Percentiles rank a stretch among this genome's conserved stretches.
Conservation (phyloP, 495 filamentous ascomycete genomes). For the Aspergillus sclerotiicarbonarius region DNA sequence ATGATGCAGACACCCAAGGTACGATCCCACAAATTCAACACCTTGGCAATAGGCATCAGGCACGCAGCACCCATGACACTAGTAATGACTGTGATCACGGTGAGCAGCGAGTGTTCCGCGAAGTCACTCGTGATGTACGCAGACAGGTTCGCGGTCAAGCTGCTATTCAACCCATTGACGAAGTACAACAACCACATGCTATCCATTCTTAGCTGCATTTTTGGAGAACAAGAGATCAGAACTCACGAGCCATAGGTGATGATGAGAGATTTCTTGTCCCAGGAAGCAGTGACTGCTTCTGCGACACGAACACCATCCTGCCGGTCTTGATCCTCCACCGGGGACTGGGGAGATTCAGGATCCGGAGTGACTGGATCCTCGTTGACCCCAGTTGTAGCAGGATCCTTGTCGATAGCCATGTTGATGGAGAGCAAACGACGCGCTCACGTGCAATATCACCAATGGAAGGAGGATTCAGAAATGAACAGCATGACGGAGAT, state of each 20-base stretch:
- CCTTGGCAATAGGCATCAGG: conserved; percentile 62
- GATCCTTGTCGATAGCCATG: not conserved
- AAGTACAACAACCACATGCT: conserved; percentile 34
- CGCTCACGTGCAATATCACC: too few relatives aligned
- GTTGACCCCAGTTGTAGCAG: not conserved
- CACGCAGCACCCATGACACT: conserved; percentile 56
- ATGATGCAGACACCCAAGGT: conserved; percentile 49
- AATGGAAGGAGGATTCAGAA: too few relatives aligned
- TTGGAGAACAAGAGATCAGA: not conserved
- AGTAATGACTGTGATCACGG: conserved; percentile 28
- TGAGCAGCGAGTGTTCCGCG: conserved; percentile 32
- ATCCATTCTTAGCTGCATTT: not conserved
- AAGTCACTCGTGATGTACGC: conserved; percentile 11
- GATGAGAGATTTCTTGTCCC: conserved; percentile 24
- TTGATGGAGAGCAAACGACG: not conserved
- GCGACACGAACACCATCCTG: conserved; percentile 29
- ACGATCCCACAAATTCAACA: conserved; percentile 64
- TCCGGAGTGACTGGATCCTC: not conserved
- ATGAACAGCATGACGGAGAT: too few relatives aligned
- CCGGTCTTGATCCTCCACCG: conserved; percentile 9
- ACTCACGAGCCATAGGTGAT: conserved; percentile 25
- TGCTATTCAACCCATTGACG: conserved; percentile 20
- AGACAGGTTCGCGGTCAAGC: conserved; percentile 14
- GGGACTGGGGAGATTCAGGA: not conserved
- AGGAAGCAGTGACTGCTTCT: conserved; percentile 25